Evolutionary conservation across 2,329 filamentous ascomycete genomes (phyloP).

Genomic region (Pseudogymnoascus sp.): DNA sequence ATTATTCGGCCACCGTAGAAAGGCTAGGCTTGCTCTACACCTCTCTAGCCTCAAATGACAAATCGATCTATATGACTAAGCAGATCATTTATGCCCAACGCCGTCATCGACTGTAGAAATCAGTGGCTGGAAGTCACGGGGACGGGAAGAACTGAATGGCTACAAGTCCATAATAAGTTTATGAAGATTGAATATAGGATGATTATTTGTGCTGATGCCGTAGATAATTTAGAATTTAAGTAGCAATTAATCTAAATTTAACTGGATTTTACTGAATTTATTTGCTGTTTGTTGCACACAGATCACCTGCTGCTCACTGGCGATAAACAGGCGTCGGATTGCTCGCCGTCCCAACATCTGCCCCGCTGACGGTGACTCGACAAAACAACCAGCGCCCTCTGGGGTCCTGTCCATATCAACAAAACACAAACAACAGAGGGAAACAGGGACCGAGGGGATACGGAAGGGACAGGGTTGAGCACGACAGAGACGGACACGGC

Average conservation of each 20-base stretch:
- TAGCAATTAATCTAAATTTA: not conserved
- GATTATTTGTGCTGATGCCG: not conserved
- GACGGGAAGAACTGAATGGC: not conserved
- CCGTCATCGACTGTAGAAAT: not conserved
- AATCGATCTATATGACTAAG: not conserved
- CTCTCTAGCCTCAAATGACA: not conserved
- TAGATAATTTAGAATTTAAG: not conserved
- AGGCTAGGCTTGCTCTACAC: not conserved
- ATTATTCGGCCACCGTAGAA: not conserved
- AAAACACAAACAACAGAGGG: not conserved
- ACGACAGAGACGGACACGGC: not conserved
- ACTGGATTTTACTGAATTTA: not conserved
- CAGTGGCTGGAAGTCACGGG: not conserved
- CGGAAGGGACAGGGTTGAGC: not conserved
- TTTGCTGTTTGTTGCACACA: not conserved
- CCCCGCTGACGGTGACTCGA: slow-evolving; percentile 3
- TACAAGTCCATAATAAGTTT: not conserved
- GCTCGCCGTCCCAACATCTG: slow-evolving; percentile 1
- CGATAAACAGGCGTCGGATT: slow-evolving; percentile 3
- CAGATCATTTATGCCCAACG: not conserved
- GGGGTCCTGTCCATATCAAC: slow-evolving; percentile 4
- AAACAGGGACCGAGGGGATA: not conserved
- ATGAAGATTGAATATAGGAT: not conserved
- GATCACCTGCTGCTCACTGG: not conserved
- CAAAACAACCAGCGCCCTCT: not conserved